A percentile compares a stretch with the other conserved stretches of the same genome.
These are phyloP conservation scores for Hypomyces rosellus DNA, from an alignment of 2,329 filamentous ascomycete genomes.

Conservation along the genomic window DNA sequence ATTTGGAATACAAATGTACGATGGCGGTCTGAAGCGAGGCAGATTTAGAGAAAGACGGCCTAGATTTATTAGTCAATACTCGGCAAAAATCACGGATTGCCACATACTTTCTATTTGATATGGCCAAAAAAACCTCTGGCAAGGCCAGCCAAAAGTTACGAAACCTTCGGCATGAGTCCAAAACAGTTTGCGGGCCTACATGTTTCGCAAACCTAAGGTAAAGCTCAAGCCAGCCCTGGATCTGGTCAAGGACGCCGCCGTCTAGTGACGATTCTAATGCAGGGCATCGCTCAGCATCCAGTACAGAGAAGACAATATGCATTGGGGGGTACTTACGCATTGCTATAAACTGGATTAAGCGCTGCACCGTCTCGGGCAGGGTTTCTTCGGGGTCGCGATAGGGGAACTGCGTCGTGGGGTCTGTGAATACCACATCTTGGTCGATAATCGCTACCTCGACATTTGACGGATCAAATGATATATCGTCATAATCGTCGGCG, in stretches of 20 bases:
- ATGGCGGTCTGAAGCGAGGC: slow-evolving; percentile 24
- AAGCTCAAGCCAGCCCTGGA: slow-evolving; percentile 45
- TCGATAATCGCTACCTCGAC: slow-evolving; percentile 20
- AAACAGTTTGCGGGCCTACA: slow-evolving; percentile 28
- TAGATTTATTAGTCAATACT: slow-evolving; percentile 5
- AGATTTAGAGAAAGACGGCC: slow-evolving; percentile 20
- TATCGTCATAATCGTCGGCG: slow-evolving; percentile 18
- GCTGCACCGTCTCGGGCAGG: slow-evolving; percentile 25
- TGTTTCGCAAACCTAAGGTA: slow-evolving; percentile 38
- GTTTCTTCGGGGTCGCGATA: slow-evolving; percentile 31
- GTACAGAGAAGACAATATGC: too few species aligned
- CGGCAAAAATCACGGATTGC: slow-evolving; percentile 5
- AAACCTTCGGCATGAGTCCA: slow-evolving; percentile 39
- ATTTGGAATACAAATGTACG: slow-evolving; percentile 32
- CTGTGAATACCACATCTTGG: slow-evolving; percentile 20
- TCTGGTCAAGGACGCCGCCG: slow-evolving; percentile 35
- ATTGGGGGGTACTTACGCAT: slow-evolving; percentile 19
- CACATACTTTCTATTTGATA: slow-evolving; percentile 35
- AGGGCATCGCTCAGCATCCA: too few species aligned
- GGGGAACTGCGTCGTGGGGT: slow-evolving; percentile 43
- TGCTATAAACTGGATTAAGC: slow-evolving; percentile 32
- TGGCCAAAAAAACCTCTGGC: slow-evolving; percentile 40
- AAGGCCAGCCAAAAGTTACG: slow-evolving; percentile 46
- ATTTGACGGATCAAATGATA: slow-evolving; percentile 28
- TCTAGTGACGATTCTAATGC: slow-evolving; percentile 38